Percentiles rank a stretch among this genome's conserved stretches.
phyloP scores from a whole-genome alignment of 2,329 filamentous ascomycete genomes.

The Apiospora kogelbergensis region DNA sequence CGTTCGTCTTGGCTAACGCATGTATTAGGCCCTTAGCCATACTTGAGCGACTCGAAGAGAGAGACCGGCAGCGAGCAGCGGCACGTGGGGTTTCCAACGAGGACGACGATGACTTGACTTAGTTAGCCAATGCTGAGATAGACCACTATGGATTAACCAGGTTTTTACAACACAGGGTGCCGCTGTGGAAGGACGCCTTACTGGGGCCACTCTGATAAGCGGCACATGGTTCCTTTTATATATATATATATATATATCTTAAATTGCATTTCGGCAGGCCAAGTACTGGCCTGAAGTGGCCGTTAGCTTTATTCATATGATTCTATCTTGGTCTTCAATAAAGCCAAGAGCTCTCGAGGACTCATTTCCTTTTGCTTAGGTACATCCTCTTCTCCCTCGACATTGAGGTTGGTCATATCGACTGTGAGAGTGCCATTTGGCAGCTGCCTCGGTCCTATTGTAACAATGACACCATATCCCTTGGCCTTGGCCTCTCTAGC shows the following conservation, averaged over 20 bases:
- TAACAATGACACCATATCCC: conserved; percentile 72
- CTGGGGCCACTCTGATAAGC: not conserved
- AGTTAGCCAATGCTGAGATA: no score
- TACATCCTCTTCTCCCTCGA: conserved; percentile 13
- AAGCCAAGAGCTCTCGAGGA: not conserved
- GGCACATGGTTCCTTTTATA: not conserved
- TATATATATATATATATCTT: no score
- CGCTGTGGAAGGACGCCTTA: not conserved
- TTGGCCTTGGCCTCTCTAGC: conserved; percentile 68
- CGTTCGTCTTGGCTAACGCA: not conserved
- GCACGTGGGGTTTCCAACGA: conserved; percentile 27
- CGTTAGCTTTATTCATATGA: conserved; percentile 13
- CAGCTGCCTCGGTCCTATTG: conserved; percentile 68
- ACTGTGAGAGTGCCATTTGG: conserved; percentile 55
- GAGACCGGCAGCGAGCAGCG: conserved; percentile 21
- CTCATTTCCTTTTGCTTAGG: not conserved
- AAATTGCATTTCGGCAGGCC: not conserved
- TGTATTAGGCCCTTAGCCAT: conserved; percentile 25
- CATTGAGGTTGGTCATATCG: conserved; percentile 36
- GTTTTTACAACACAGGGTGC: not conserved
- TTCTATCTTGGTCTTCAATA: conserved; percentile 18
- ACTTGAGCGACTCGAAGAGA: conserved; percentile 27
- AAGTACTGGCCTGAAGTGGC: not conserved
- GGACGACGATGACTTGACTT: conserved; percentile 22
- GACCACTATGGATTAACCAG: not conserved